phyloP scores from a whole-genome alignment of 495 filamentous ascomycete species.

The Margaritispora aquatica region DNA sequence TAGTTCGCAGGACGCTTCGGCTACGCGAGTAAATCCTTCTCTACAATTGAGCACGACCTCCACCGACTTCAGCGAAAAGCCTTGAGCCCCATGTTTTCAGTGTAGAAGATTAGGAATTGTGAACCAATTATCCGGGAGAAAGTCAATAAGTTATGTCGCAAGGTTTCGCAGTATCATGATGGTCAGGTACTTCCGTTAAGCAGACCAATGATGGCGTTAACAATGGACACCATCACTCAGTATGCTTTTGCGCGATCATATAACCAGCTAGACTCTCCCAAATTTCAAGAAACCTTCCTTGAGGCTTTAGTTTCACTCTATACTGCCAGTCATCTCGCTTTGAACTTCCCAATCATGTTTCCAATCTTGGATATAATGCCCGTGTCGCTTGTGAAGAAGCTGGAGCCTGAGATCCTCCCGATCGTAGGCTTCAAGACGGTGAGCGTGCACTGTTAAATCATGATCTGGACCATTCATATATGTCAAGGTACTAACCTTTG shows the following conservation, averaged over 20 bases:
- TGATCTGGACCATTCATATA: too few relatives aligned
- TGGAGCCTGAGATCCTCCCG: slow-evolving; percentile 3
- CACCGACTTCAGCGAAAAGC: slow-evolving; percentile 33
- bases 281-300: slow-evolving; percentile 3
- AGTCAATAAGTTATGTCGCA: slow-evolving; percentile 12
- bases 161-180: background rate
- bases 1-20: slow-evolving; percentile 5
- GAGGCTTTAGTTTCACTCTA: background rate
- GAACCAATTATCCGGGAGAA: slow-evolving; percentile 9
- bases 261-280: slow-evolving; percentile 10
- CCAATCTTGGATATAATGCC: slow-evolving; percentile 2
- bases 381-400: background rate
- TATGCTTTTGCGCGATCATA: slow-evolving; percentile 6
- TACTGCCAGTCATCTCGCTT: background rate
- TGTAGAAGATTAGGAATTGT: background rate
- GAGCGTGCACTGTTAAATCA: too few relatives aligned
- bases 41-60: slow-evolving; percentile 37
- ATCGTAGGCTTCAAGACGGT: slow-evolving; percentile 7
- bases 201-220: background rate
- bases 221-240: slow-evolving; percentile 21
- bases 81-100: slow-evolving; percentile 36
- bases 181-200: slow-evolving; percentile 2
- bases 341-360: slow-evolving; percentile 1
- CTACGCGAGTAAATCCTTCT: slow-evolving; percentile 26
- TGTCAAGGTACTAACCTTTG: too few relatives aligned